Evolutionary conservation across 345 rosid genomes (phyloP).

Genomic region (Acer negundo): DNA sequence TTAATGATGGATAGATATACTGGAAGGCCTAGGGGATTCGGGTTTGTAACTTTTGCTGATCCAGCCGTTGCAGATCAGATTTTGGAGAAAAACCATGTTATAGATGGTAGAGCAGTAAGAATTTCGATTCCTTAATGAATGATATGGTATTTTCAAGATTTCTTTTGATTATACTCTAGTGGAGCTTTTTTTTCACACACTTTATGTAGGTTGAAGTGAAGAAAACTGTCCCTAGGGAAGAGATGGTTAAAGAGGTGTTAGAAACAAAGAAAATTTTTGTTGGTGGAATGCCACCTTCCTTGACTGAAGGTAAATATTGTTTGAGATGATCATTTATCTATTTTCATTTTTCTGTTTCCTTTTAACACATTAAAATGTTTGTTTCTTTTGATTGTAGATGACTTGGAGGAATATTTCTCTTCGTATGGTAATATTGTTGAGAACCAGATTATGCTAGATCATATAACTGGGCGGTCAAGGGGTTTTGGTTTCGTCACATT

Average conservation of each 20-base stretch:
- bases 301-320: slow-evolving; percentile 53
- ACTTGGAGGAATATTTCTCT: slow-evolving; percentile 46
- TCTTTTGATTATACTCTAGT: background rate
- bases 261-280: slow-evolving; percentile 76
- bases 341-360: background rate
- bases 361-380: background rate
- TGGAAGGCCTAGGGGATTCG: slow-evolving; percentile 68
- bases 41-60: slow-evolving; percentile 63
- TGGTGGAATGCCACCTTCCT: slow-evolving; percentile 67
- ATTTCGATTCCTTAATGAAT: background rate
- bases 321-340: background rate
- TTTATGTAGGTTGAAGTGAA: slow-evolving; percentile 52
- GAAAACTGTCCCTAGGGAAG: slow-evolving; percentile 62
- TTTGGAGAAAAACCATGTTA: slow-evolving; percentile 54
- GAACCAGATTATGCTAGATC: slow-evolving; percentile 51
- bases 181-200: background rate
- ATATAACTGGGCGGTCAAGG: slow-evolving; percentile 49
- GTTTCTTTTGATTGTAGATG: slow-evolving; percentile 33
- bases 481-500: slow-evolving; percentile 61
- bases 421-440: slow-evolving; percentile 46
- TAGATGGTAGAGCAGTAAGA: slow-evolving; percentile 56
- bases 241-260: slow-evolving; percentile 36
- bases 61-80: slow-evolving; percentile 48
- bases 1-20: slow-evolving; percentile 59
- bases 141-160: background rate